phyloP scores from a whole-genome alignment of 2,329 filamentous ascomycete species.

The Penicillium digitatum region DNA sequence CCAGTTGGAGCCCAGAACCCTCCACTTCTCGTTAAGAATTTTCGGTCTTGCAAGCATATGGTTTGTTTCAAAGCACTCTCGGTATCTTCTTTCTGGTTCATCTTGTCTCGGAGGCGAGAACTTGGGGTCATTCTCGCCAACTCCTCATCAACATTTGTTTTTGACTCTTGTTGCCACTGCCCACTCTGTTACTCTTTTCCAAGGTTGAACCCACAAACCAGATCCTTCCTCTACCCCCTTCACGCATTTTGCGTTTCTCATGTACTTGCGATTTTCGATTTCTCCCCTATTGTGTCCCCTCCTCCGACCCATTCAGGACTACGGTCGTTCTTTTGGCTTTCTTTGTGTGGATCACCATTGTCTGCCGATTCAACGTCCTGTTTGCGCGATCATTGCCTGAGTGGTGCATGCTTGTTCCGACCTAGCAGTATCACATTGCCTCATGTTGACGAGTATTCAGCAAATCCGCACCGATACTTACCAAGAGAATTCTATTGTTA shows the following conservation, averaged over 20 bases:
- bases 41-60: background rate
- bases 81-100: background rate
- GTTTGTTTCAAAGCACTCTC: slow-evolving; percentile 1
- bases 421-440: slow-evolving; percentile 2
- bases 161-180: background rate
- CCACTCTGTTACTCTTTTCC: background rate
- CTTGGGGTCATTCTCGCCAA: background rate
- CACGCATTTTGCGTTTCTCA: slow-evolving; percentile 2
- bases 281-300: background rate
- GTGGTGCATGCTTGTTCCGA: slow-evolving; percentile 6
- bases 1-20: background rate
- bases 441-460: slow-evolving; percentile 1
- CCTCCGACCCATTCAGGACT: background rate
- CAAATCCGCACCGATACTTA: background rate
- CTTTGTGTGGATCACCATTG: slow-evolving; percentile 1
- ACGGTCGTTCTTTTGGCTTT: background rate
- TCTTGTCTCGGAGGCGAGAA: background rate
- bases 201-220: background rate
- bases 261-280: background rate
- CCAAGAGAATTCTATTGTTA: slow-evolving; percentile 5
- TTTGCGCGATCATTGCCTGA: background rate
- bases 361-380: slow-evolving; percentile 3
- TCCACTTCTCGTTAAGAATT: background rate
- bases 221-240: background rate
- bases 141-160: background rate